These are phyloP conservation scores for Choanephora cucurbitarum DNA, from an alignment of 371 early-diverging fungal genomes.

Conservation along the genomic window DNA sequence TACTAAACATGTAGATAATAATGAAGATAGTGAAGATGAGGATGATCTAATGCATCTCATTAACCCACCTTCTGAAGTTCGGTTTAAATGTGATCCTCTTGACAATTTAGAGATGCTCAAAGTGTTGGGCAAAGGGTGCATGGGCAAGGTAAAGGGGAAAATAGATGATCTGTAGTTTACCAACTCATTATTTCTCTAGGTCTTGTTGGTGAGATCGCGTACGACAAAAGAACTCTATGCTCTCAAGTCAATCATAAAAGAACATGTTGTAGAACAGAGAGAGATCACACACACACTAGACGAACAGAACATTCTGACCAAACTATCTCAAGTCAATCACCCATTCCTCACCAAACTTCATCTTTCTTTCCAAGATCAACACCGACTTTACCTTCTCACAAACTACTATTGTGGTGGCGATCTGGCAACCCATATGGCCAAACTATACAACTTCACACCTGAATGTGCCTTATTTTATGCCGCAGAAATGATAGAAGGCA, in stretches of 20 bases:
- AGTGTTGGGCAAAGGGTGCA: conserved; percentile 74
- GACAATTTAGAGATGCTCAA: conserved; percentile 66
- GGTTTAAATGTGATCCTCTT: conserved; percentile 26
- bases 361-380: conserved; percentile 90
- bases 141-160: conserved; percentile 70
- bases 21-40: conserved; percentile 9
- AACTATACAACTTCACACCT: conserved; percentile 43
- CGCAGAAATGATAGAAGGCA: conserved; percentile 88
- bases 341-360: conserved; percentile 96
- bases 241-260: conserved; percentile 95
- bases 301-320: conserved; percentile 52
- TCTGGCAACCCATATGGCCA: conserved; percentile 67
- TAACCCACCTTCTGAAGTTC: background rate
- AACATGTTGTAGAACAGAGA: conserved; percentile 85
- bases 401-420: conserved; percentile 92
- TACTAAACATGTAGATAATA: background rate
- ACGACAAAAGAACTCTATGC: conserved; percentile 72
- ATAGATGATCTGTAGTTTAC: background rate
- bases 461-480: conserved; percentile 69
- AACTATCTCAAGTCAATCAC: conserved; percentile 55
- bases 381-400: conserved; percentile 92
- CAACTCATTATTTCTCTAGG: too few relatives aligned
- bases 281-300: conserved; percentile 78
- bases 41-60: conserved; percentile 2
- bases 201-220: conserved; percentile 86